These are phyloP conservation scores for Turnera subulata DNA, from an alignment of 345 rosid species.

Conservation along the genomic window DNA sequence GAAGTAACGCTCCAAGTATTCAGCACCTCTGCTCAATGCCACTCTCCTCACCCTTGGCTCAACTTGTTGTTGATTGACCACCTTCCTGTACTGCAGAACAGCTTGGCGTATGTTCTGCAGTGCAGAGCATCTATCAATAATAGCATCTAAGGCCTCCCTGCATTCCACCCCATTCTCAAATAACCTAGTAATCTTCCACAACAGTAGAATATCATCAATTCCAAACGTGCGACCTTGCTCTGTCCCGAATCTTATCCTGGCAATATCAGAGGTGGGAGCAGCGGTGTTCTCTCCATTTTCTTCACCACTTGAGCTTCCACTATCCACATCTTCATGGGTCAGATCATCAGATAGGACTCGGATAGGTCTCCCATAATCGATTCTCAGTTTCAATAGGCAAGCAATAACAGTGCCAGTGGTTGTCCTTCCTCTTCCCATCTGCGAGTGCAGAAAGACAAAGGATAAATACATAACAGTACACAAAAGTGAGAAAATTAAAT, in stretches of 20 bases:
- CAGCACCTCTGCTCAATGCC: conserved; percentile 93
- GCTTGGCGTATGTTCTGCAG: conserved; percentile 96
- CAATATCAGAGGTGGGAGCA: conserved; percentile 28
- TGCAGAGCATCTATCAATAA: conserved; percentile 93
- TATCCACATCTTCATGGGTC: conserved; percentile 60
- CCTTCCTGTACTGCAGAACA: conserved; percentile 77
- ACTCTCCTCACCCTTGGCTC: conserved; percentile 89
- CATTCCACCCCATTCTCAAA: conserved; percentile 89
- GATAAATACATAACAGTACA: neutral
- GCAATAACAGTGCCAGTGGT: conserved; percentile 98
- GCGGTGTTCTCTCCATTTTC: conserved; percentile 54
- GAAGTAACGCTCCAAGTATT: conserved; percentile 85
- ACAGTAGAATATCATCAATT: conserved; percentile 76
- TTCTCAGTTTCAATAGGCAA: conserved; percentile 86
- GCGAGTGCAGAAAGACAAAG: conserved; percentile 18
- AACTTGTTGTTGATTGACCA: conserved; percentile 84
- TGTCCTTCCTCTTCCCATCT: conserved; percentile 99
- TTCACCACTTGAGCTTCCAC: conserved; percentile 85
- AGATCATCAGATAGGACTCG: conserved; percentile 53
- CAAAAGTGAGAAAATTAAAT: conserved; percentile 4
- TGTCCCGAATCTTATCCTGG: conserved; percentile 32
- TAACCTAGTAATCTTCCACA: conserved; percentile 91
- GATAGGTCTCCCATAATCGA: conserved; percentile 83
- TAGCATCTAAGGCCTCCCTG: conserved; percentile 88
- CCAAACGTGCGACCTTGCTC: conserved; percentile 72